Conservation (phyloP, 202 grass and related monocot species). For the Sporobolus alterniflorus region DNA sequence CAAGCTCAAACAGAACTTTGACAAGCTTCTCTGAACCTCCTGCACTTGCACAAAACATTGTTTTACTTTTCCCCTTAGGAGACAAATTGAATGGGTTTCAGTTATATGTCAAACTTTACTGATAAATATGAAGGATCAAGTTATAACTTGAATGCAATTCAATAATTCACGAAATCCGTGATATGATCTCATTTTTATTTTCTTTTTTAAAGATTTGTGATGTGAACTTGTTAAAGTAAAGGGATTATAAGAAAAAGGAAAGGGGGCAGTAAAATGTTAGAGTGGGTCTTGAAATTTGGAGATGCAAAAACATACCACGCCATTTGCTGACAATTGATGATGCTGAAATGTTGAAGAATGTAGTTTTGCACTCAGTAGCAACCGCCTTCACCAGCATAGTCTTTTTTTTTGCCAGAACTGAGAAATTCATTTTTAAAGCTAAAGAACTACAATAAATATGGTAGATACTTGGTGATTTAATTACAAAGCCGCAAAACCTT, state of each 20-base stretch:
- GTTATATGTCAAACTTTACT: not conserved
- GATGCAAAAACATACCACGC: constrained; percentile 56
- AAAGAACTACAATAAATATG: not conserved
- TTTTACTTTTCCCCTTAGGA: not conserved
- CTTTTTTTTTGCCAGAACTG: constrained; percentile 50
- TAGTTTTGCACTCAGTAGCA: constrained; percentile 92
- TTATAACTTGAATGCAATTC: not conserved
- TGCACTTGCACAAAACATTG: constrained; percentile 35
- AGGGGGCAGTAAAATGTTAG: not conserved
- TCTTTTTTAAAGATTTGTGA: no score
- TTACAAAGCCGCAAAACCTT: constrained; percentile 49
- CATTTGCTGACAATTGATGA: constrained; percentile 99
- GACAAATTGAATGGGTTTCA: not conserved
- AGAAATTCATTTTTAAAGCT: not conserved
- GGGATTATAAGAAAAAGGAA: not conserved
- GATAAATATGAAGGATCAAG: not conserved
- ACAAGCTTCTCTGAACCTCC: constrained; percentile 96
- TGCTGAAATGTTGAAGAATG: constrained; percentile 99
- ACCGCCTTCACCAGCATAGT: constrained; percentile 98
- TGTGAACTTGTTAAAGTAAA: constrained; percentile 1
- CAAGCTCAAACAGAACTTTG: constrained; percentile 97
- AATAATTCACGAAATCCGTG: not conserved
- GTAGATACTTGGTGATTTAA: not conserved
- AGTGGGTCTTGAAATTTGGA: not conserved
- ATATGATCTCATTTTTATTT: not conserved